phyloP scores from a whole-genome alignment of 2,329 filamentous ascomycete genomes.

The Aureobasidium sp. region DNA sequence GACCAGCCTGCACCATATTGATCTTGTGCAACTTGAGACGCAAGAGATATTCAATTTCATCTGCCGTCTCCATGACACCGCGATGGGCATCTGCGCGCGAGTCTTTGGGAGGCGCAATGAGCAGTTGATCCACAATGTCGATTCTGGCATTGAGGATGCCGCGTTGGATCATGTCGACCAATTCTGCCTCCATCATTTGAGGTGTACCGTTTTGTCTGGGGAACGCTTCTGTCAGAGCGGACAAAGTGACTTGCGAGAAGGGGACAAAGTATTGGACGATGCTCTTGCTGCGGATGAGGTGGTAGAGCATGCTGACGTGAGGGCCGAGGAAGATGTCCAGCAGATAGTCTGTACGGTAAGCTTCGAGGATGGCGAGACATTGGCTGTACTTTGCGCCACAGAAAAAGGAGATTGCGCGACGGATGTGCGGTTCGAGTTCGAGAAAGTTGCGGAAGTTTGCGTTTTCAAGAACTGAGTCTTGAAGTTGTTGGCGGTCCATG shows the following conservation, averaged over 20 bases:
- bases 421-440: slow-evolving; percentile 87
- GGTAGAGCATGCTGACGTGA: slow-evolving; percentile 63
- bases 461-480: slow-evolving; percentile 70
- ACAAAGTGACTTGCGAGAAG: slow-evolving; percentile 77
- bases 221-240: slow-evolving; percentile 72
- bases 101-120: slow-evolving; percentile 63
- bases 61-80: slow-evolving; percentile 58
- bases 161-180: slow-evolving; percentile 67
- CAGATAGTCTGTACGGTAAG: slow-evolving; percentile 77
- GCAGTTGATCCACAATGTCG: slow-evolving; percentile 71
- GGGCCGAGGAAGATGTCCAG: slow-evolving; percentile 69
- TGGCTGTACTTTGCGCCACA: slow-evolving; percentile 81
- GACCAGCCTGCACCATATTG: slow-evolving; percentile 63
- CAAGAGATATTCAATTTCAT: slow-evolving; percentile 65
- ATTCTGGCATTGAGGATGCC: slow-evolving; percentile 69
- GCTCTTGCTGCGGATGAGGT: slow-evolving; percentile 74
- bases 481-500: slow-evolving; percentile 71
- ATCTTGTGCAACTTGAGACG: slow-evolving; percentile 70
- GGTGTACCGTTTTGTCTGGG: slow-evolving; percentile 42
- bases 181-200: slow-evolving; percentile 59
- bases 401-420: slow-evolving; percentile 82
- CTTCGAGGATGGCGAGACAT: slow-evolving; percentile 74
- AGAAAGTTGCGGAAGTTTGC: slow-evolving; percentile 74
- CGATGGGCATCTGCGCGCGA: slow-evolving; percentile 62
- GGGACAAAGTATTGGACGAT: slow-evolving; percentile 89